These are phyloP conservation scores for Heimioporus sp. DNA, from an alignment of 768 basidiomycete genomes.

Conservation along the genomic window DNA sequence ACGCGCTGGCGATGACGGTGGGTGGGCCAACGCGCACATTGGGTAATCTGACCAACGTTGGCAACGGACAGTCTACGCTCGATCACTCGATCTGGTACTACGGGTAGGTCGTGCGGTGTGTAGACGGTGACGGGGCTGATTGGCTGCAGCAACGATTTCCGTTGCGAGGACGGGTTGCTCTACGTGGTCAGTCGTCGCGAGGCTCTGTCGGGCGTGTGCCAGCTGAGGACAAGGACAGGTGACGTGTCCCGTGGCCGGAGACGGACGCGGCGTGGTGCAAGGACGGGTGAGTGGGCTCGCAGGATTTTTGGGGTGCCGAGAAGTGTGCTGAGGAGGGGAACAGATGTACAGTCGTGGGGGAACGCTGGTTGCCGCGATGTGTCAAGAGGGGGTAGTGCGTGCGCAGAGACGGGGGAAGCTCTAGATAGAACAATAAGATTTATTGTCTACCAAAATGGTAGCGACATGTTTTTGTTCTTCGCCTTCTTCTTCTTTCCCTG, in stretches of 20 bases:
- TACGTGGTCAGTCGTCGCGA: conserved; percentile 54
- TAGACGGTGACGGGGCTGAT: neutral
- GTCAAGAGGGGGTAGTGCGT: conserved; percentile 79
- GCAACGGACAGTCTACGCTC: conserved; percentile 45
- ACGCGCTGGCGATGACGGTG: conserved; percentile 60
- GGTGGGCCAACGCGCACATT: too few species aligned
- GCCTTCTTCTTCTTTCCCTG: conserved; percentile 22
- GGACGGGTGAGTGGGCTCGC: conserved; percentile 61
- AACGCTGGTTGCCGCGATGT: conserved; percentile 66
- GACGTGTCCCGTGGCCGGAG: conserved; percentile 57
- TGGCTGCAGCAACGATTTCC: conserved; percentile 57
- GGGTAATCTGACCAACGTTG: conserved; percentile 9
- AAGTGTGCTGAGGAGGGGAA: conserved; percentile 8
- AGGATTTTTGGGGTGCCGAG: neutral
- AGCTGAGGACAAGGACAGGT: conserved; percentile 41
- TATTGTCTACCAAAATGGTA: conserved; percentile 1
- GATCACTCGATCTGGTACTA: conserved; percentile 85
- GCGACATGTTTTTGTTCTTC: conserved; percentile 28
- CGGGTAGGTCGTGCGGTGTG: conserved; percentile 41
- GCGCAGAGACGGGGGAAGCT: conserved; percentile 33
- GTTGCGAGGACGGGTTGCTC: conserved; percentile 79
- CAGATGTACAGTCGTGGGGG: conserved; percentile 72
- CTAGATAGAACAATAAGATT: conserved; percentile 17
- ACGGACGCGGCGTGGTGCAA: conserved; percentile 67
- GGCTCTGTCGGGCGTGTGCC: neutral